Conservation (phyloP, 2,329 filamentous ascomycete genomes). For the Ophiobolus disseminans region DNA sequence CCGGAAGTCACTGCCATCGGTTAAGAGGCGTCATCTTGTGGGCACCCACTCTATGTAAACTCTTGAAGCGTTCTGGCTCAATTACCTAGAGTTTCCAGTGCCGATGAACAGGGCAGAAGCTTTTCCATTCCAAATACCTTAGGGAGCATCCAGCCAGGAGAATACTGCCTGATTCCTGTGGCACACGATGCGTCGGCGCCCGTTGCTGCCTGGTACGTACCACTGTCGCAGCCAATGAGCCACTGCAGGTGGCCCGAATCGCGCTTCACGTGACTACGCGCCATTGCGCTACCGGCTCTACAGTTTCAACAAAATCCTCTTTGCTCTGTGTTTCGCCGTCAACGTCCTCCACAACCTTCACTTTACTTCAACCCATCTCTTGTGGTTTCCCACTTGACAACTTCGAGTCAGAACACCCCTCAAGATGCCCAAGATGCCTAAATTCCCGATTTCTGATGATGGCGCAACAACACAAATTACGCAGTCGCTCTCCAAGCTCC, state of each 20-base stretch:
- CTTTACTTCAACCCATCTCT: too few species aligned
- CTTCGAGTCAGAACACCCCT: neutral
- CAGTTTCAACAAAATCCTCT: neutral
- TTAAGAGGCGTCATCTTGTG: too few species aligned
- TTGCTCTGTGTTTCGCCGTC: neutral
- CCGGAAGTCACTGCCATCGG: too few species aligned
- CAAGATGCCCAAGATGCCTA: neutral
- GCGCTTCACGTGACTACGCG: neutral
- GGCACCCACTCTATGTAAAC: too few species aligned
- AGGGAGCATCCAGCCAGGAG: neutral
- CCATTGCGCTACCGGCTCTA: neutral
- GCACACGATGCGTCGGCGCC: neutral
- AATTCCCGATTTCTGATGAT: neutral
- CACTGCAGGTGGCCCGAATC: neutral
- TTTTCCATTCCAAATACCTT: neutral
- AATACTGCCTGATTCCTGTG: neutral
- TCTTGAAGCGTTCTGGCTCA: too few species aligned
- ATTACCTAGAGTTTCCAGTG: too few species aligned
- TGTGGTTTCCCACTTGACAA: neutral
- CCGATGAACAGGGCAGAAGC: too few species aligned
- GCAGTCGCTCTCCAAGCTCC: neutral
- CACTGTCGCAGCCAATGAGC: neutral
- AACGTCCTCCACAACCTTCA: too few species aligned
- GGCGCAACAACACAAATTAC: neutral
- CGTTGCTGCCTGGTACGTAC: neutral